These are phyloP conservation scores for Lithohypha guttulata DNA, from an alignment of 2,329 filamentous ascomycete species.

Conservation along the genomic window DNA sequence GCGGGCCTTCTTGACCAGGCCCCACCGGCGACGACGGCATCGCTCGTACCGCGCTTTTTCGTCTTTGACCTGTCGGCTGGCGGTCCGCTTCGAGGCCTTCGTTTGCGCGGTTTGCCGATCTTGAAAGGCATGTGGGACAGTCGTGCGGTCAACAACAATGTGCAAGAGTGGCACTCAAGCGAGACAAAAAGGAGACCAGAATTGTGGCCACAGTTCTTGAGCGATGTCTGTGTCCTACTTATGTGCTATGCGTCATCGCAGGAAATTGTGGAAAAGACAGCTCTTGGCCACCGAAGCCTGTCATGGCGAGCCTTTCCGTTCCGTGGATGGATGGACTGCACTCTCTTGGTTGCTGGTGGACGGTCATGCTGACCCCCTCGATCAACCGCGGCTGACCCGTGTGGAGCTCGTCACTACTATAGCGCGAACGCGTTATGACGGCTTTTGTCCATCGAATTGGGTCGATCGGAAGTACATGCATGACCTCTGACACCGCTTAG, in stretches of 20 bases:
- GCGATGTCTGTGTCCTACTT: constrained; percentile 2
- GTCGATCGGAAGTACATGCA: constrained; percentile 3
- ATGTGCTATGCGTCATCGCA: constrained; percentile 3
- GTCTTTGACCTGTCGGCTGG: constrained; percentile 3
- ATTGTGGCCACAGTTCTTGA: constrained; percentile 3
- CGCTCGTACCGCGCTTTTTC: constrained; percentile 4
- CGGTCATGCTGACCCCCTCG: constrained; percentile 3
- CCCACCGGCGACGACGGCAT: constrained; percentile 1
- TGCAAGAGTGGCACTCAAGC: constrained; percentile 2
- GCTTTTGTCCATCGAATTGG: constrained; percentile 1
- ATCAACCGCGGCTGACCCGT: constrained; percentile 3
- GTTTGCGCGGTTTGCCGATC: not conserved
- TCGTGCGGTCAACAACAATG: constrained; percentile 2
- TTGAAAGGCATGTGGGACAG: constrained; percentile 1
- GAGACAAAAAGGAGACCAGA: not conserved
- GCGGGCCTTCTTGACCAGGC: constrained; percentile 1
- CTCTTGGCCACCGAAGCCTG: constrained; percentile 3
- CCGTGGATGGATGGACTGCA: constrained; percentile 1
- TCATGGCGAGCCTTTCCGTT: constrained; percentile 2
- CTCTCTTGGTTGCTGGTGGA: constrained; percentile 3
- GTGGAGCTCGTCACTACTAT: constrained; percentile 4
- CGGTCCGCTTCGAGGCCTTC: constrained; percentile 1
- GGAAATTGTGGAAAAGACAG: constrained; percentile 2
- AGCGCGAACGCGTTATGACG: constrained; percentile 3
- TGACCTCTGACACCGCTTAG: constrained; percentile 1